Conservation (phyloP, 441 rosid species). For the Populus hybrid region DNA sequence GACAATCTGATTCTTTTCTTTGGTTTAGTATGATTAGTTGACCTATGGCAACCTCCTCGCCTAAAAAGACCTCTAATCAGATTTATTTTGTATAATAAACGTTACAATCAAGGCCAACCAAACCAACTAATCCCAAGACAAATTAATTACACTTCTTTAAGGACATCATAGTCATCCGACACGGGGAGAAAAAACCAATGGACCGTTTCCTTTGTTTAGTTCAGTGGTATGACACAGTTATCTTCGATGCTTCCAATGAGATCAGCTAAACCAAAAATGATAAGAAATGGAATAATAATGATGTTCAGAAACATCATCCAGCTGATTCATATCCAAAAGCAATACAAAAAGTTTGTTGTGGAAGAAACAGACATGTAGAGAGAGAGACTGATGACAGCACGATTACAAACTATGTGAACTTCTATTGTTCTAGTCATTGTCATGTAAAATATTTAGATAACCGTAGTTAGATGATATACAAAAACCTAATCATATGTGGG, state of each 20-base stretch:
- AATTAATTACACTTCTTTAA: not conserved
- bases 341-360: not conserved
- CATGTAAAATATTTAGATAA: not conserved
- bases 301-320: not conserved
- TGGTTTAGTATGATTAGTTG: slow-evolving; percentile 22
- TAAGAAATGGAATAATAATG: not conserved
- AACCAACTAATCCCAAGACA: slow-evolving; percentile 6
- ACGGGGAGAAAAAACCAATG: not conserved
- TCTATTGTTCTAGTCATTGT: slow-evolving; percentile 1
- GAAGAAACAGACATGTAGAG: not conserved
- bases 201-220: not conserved
- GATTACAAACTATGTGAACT: not conserved
- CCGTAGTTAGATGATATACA: not conserved
- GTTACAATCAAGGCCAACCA: slow-evolving; percentile 19
- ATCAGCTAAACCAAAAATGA: not conserved
- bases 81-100: not conserved
- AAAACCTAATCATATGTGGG: slow-evolving; percentile 19
- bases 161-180: not conserved
- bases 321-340: not conserved
- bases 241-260: not conserved
- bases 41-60: slow-evolving; percentile 13
- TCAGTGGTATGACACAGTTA: not conserved
- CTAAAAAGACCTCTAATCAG: not conserved
- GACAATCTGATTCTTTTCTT: slow-evolving; percentile 11
- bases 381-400: not conserved